Evolutionary conservation across 208 protist genomes (phyloP).

Genomic region (Trichomonas tenax): DNA sequence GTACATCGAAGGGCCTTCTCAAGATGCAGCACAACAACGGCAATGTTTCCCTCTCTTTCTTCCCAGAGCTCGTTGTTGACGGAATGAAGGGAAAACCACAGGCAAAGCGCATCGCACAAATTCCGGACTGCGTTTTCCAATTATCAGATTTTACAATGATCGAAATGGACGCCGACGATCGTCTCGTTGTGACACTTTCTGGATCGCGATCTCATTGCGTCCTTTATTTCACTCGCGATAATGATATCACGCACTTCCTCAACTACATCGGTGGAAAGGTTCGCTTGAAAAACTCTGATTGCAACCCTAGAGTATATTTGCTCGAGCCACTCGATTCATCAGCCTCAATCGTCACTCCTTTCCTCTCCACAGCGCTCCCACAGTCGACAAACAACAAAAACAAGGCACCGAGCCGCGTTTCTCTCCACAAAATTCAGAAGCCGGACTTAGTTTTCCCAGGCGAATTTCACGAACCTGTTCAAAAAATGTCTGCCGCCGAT

Average conservation of each 20-base stretch:
- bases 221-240: background rate
- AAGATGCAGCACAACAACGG: conserved; percentile 20
- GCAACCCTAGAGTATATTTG: background rate
- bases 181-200: background rate
- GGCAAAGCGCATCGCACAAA: background rate
- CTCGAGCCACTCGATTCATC: background rate
- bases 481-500: background rate
- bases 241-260: background rate
- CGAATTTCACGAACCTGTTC: background rate
- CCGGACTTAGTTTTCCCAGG: background rate
- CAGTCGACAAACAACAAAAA: background rate
- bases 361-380: background rate
- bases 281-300: background rate
- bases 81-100: background rate
- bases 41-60: conserved; percentile 4
- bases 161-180: background rate
- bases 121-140: background rate
- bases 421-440: background rate
- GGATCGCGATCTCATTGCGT: conserved; percentile 15
- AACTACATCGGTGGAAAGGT: background rate
- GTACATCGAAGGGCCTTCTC: background rate
- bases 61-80: background rate
- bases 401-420: background rate
- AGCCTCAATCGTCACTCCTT: background rate
- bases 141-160: conserved; percentile 14